Evolutionary conservation across 495 filamentous ascomycete genomes (phyloP).

Genomic region (Penicillium coprophilum): DNA sequence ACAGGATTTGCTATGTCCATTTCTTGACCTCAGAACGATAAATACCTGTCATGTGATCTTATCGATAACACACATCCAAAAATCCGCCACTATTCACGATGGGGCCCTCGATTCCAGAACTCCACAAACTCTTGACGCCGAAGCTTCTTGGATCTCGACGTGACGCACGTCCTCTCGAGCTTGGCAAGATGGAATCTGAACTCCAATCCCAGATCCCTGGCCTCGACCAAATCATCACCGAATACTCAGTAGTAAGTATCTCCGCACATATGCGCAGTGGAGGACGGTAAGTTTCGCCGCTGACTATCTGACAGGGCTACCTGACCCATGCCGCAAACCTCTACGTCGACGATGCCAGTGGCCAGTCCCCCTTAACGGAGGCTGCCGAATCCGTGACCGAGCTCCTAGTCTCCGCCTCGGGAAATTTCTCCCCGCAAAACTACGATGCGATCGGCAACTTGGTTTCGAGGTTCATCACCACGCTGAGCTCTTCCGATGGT

Average conservation of each 20-base stretch:
- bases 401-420: conserved; percentile 86
- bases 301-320: conserved; percentile 60
- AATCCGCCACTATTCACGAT: conserved; percentile 24
- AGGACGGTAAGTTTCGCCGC: conserved; percentile 10
- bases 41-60: conserved; percentile 23
- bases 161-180: neutral
- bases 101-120: conserved; percentile 2
- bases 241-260: conserved; percentile 73
- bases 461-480: conserved; percentile 87
- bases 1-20: neutral
- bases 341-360: conserved; percentile 69
- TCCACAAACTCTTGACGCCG: conserved; percentile 12
- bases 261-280: conserved; percentile 4
- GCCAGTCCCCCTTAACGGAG: conserved; percentile 73
- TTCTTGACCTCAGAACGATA: neutral
- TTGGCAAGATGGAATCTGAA: conserved; percentile 77
- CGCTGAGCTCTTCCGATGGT: conserved; percentile 72
- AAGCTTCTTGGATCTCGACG: conserved; percentile 7
- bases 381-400: conserved; percentile 81
- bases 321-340: conserved; percentile 86
- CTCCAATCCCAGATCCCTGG: conserved; percentile 82
- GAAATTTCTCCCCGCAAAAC: conserved; percentile 67
- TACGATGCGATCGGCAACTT: conserved; percentile 75
- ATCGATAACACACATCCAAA: conserved; percentile 33
- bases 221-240: conserved; percentile 84